Evolutionary conservation across 176 grass and related monocot species (phyloP).

Genomic region (Melocanna baccifera): DNA sequence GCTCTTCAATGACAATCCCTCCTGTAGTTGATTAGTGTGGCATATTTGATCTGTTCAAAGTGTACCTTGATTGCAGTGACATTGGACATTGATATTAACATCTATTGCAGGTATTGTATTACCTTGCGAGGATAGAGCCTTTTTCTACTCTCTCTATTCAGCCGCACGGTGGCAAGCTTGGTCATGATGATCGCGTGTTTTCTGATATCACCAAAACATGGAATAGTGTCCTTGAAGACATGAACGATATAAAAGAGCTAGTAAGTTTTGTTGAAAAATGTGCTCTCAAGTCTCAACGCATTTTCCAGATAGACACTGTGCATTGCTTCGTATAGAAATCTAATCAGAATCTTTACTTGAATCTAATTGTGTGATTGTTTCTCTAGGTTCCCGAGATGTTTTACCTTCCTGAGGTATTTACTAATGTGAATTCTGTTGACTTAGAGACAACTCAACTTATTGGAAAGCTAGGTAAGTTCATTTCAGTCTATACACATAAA

Average conservation of each 20-base stretch:
- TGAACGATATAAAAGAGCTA: constrained; percentile 81
- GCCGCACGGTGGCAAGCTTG: constrained; percentile 30
- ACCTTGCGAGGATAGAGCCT: constrained; percentile 56
- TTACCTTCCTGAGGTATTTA: constrained; percentile 92
- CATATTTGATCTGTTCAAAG: neutral
- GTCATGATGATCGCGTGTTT: constrained; percentile 32
- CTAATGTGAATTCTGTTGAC: constrained; percentile 56
- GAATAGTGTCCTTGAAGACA: constrained; percentile 43
- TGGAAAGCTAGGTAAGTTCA: constrained; percentile 56
- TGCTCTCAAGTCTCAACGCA: constrained; percentile 5
- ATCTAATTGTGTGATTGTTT: constrained; percentile 38
- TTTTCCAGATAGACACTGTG: constrained; percentile 5
- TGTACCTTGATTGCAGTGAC: constrained; percentile 16
- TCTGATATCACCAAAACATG: constrained; percentile 42
- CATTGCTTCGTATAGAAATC: constrained; percentile 7
- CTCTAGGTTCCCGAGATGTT: constrained; percentile 94
- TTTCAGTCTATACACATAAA: constrained; percentile 16
- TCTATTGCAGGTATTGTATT: constrained; percentile 49
- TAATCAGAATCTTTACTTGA: constrained; percentile 12
- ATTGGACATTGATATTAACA: constrained; percentile 12
- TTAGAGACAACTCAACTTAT: constrained; percentile 56
- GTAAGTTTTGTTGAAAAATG: constrained; percentile 53
- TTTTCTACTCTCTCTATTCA: constrained; percentile 40
- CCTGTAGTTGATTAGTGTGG: constrained; percentile 4
- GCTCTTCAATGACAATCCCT: neutral